Conservation (phyloP, 257 asterid species). For the Plantago major region DNA sequence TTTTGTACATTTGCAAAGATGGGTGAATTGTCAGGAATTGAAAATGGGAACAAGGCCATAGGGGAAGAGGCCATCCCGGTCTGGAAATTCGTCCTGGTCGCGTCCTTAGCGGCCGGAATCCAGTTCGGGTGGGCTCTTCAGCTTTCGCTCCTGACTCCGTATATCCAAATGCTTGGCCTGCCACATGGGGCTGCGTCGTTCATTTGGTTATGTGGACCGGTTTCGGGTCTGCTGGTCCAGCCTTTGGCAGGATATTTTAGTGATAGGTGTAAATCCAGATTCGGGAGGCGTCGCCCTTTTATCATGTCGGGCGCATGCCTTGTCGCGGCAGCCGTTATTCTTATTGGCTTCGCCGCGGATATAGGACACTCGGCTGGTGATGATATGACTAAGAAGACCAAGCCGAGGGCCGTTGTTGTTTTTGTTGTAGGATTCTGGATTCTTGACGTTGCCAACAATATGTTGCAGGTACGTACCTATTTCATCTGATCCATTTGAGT, state of each 20-base stretch:
- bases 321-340: constrained; percentile 23
- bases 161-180: constrained; percentile 45
- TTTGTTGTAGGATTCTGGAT: constrained; percentile 46
- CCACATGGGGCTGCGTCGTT: constrained; percentile 31
- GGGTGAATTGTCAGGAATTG: background rate
- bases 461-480: constrained; percentile 8
- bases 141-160: constrained; percentile 48
- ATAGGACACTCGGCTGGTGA: constrained; percentile 39
- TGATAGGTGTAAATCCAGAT: constrained; percentile 37
- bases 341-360: constrained; percentile 53
- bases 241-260: constrained; percentile 38
- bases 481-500: background rate
- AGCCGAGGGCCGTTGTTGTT: constrained; percentile 20
- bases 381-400: constrained; percentile 2
- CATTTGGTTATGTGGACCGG: constrained; percentile 56
- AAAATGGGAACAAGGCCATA: background rate
- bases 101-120: constrained; percentile 44
- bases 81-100: constrained; percentile 26
- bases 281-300: constrained; percentile 51
- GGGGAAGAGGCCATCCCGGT: background rate
- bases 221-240: constrained; percentile 44
- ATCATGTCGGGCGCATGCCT: constrained; percentile 29
- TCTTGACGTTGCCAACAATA: constrained; percentile 37
- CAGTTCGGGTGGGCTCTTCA: constrained; percentile 66
- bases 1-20: too few relatives aligned